These are phyloP conservation scores for Saccharomycopsis microspora DNA, from an alignment of 805 yeast genomes.

Conservation along the genomic window DNA sequence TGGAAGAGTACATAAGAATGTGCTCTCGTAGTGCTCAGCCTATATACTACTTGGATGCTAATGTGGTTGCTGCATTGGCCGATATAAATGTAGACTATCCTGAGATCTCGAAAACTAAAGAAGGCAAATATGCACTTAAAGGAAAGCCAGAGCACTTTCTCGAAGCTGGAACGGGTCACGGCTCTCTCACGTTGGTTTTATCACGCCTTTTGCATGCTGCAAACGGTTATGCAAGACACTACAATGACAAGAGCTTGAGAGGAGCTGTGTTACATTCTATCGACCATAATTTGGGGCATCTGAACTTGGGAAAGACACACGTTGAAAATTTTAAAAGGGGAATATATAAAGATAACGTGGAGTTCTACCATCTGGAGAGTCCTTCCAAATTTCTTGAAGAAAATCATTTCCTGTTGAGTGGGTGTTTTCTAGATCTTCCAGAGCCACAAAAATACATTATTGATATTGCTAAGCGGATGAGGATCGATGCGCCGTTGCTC, in stretches of 20 bases:
- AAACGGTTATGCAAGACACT: constrained; percentile 25
- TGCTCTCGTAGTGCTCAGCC: constrained; percentile 37
- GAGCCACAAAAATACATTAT: constrained; percentile 27
- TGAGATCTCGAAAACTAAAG: constrained; percentile 13
- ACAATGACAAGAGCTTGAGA: constrained; percentile 19
- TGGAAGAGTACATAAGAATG: constrained; percentile 35
- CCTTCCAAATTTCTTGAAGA: constrained; percentile 19
- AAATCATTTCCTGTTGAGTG: constrained; percentile 26
- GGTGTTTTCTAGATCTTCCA: constrained; percentile 38
- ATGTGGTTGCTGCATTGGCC: constrained; percentile 33
- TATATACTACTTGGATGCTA: constrained; percentile 38
- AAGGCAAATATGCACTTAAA: constrained; percentile 2
- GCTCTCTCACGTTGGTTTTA: constrained; percentile 35
- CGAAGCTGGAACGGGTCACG: constrained; percentile 49
- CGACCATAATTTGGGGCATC: constrained; percentile 30
- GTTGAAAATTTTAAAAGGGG: constrained; percentile 31
- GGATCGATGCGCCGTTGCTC: constrained; percentile 31
- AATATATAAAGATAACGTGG: constrained; percentile 32
- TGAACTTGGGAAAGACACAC: constrained; percentile 30
- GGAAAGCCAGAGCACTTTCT: constrained; percentile 28
- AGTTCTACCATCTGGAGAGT: constrained; percentile 31
- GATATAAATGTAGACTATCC: constrained; percentile 36
- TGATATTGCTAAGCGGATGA: constrained; percentile 24
- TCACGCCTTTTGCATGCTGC: constrained; percentile 32
- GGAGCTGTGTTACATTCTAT: constrained; percentile 37